phyloP scores from a whole-genome alignment of 2,329 filamentous ascomycete species.

The Herpotrichia juniperi region DNA sequence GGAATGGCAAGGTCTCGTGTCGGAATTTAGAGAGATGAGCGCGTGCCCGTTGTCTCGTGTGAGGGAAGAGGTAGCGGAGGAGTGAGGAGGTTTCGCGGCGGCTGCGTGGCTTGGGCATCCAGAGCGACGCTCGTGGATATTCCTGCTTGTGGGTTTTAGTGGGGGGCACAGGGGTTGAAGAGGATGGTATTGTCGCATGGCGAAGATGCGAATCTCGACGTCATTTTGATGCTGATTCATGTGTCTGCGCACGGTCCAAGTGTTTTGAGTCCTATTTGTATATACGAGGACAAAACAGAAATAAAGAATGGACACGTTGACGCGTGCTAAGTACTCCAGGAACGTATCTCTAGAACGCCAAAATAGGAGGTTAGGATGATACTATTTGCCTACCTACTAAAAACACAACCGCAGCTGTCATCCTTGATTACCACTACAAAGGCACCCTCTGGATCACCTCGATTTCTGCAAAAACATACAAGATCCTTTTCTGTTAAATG shows the following conservation, averaged over 20 bases:
- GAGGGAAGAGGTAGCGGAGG: slow-evolving; percentile 73
- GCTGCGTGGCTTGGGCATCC: slow-evolving; percentile 41
- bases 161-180: not conserved
- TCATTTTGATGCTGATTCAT: slow-evolving; percentile 1
- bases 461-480: no score
- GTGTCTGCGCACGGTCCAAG: not conserved
- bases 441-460: no score
- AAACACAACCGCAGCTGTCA: no score
- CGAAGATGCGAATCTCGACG: slow-evolving; percentile 5
- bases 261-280: no score
- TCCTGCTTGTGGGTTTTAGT: not conserved
- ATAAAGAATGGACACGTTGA: no score
- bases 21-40: slow-evolving; percentile 72
- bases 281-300: no score
- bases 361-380: no score
- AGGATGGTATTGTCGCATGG: slow-evolving; percentile 7
- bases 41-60: slow-evolving; percentile 66
- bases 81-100: slow-evolving; percentile 48
- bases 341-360: no score
- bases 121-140: slow-evolving; percentile 17
- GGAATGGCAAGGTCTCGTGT: slow-evolving; percentile 73
- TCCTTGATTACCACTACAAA: no score
- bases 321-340: no score
- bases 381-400: no score
- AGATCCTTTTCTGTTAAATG: no score